phyloP scores from a whole-genome alignment of 305 asterid genomes.

The Stenogyne calaminthoides region DNA sequence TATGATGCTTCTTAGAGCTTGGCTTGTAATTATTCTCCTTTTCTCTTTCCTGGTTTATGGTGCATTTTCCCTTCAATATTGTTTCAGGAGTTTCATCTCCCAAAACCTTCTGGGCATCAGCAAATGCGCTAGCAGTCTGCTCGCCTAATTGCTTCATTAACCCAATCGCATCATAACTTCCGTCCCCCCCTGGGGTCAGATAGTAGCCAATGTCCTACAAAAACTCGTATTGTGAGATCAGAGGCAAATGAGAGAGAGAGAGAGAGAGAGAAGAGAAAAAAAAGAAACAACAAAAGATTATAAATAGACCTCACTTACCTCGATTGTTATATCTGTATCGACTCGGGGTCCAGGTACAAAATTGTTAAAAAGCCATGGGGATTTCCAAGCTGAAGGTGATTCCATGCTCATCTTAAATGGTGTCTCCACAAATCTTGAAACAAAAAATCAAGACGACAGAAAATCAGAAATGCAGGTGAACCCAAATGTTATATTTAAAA shows the following conservation, averaged over 20 bases:
- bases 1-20: conserved; percentile 35
- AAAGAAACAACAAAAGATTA: not conserved
- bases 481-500: not conserved
- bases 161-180: conserved; percentile 88
- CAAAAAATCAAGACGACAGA: not conserved
- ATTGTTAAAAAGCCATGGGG: conserved; percentile 82
- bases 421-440: conserved; percentile 66
- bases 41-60: conserved; percentile 37
- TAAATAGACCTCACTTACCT: conserved; percentile 44
- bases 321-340: conserved; percentile 80
- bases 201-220: conserved; percentile 80
- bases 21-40: conserved; percentile 41
- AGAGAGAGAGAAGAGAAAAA: not conserved
- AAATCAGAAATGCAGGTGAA: conserved; percentile 23
- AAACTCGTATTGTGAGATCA: conserved; percentile 24
- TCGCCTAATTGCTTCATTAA: conserved; percentile 93
- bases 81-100: conserved; percentile 92
- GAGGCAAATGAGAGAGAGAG: not conserved
- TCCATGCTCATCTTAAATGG: conserved; percentile 75
- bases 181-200: conserved; percentile 78
- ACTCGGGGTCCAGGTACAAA: conserved; percentile 76
- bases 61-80: conserved; percentile 60
- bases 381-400: conserved; percentile 94
- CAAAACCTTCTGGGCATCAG: conserved; percentile 87
- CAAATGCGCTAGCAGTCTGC: conserved; percentile 88